Base-by-base conservation (phyloP, 306 rosid species). In the Pachyrhizus erosus region DNA sequence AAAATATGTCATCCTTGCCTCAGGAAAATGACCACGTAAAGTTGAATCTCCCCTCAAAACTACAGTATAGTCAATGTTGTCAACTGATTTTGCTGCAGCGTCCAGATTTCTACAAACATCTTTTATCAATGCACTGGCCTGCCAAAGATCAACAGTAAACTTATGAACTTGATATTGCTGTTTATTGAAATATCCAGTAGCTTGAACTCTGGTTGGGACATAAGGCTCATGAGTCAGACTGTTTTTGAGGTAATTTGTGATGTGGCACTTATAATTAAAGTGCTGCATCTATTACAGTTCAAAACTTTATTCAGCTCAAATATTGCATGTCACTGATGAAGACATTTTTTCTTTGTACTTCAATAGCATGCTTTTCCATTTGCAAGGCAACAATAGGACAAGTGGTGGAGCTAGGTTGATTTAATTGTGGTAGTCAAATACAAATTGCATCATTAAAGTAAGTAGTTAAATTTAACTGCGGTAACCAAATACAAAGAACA, bases 31-130 rank as follows among this genome's bases (percentile, higher is more conserved):
- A 52, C 99, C 99, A 72, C 98, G 94, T 84, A 95, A 87, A 57
- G 99, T 95, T 80, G 99, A 95, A 88, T 95, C 98, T 15, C 99
- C 99, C 88, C 99, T 91, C 84, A 93, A 89, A 93, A 95, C 98
- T 55, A 95, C 95, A 2, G 93, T 88, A 76, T 90, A 95, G 75
- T 91, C 97, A 69, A 87, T 85, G 60, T 70, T 77, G 64, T 90
- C 79, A 81, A 89, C 88, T 55, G 97, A 86, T 69, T 88, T 84
- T 46, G 96, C 89, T 66, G 99, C 98, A 85, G 77, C 69, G 12
- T 86, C 84, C 71, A 95, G 77, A 82, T 93, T 95, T 83, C 9
- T 77, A 80, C 98, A 95, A 78, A 95, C 93, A 75, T 91, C 93
- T 91, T 88, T 87, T 77, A 91, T 91, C 87, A 95, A 87, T 51